Evolutionary conservation across 208 protist species (phyloP), one percentile per base, ranked within the genome.

Genomic region (Trypanosomatidae sp.): DNA sequence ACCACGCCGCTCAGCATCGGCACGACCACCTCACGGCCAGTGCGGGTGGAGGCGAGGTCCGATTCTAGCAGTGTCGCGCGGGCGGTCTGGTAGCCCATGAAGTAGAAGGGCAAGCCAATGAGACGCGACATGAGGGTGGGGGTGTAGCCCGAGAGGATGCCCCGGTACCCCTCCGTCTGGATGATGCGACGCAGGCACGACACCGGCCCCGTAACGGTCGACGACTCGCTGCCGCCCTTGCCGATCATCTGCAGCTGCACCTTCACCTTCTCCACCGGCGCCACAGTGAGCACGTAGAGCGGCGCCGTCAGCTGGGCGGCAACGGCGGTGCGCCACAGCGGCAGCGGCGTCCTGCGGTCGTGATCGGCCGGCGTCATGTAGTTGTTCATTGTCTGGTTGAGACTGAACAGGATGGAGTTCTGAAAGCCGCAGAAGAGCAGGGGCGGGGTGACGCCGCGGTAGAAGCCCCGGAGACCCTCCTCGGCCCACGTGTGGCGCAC

Each of bases 51-150:
- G 58, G 73, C 71, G 10, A 83, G 59, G 1, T 53, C 67, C 5
- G 66, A 77, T 25, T 62, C 53, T 1, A 75, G 65, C 53, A 93
- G 60, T 10, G 64, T 43, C 6, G 71, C 39, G 8, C 74, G 67
- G 3, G 81, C 71, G 30, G 75, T 59, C 56, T 91, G 82, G 73
- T 86, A 91, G 4, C 82, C 81, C 59, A 79, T 72, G 67, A 94
- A 94, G 69, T 91, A 91, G 65, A 90, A 91, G 17, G 89, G 89
- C n/a, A 93, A 68, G 10, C 89, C 89, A 49, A 91, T 83, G 22
- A 91, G 67, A 8, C 84, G 81, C 8, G 86, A 88, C 65, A 83
- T 80, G n/a, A 86, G 56, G 2, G 81, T 91, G 5, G 86, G 80
- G 39, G 83, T 73, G 82, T 91, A 93, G 47, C 89, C 89, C 17